Evolutionary conservation across 305 asterid genomes (phyloP).

Genomic region (Coffea humblotiana): DNA sequence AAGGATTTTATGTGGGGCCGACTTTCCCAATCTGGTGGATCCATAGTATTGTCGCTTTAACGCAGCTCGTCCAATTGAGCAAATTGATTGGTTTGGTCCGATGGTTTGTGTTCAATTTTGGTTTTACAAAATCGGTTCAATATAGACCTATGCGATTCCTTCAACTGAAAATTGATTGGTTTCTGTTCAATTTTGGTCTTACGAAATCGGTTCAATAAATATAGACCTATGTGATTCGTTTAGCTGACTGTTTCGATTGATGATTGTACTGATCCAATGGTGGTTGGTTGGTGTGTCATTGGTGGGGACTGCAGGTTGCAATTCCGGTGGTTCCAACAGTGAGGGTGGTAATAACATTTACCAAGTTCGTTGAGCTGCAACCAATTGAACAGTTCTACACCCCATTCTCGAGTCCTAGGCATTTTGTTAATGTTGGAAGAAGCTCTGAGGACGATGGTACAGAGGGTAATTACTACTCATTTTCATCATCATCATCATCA

Average conservation of each 20-base stretch:
- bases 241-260: neutral
- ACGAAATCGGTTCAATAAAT: neutral
- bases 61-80: neutral
- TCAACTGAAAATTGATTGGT: neutral
- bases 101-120: neutral
- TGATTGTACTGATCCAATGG: neutral
- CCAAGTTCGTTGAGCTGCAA: slow-evolving; percentile 73
- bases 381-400: slow-evolving; percentile 76
- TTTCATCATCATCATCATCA: slow-evolving; percentile 24
- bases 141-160: neutral
- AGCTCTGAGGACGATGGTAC: slow-evolving; percentile 28
- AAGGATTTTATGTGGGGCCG: slow-evolving; percentile 1
- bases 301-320: slow-evolving; percentile 53
- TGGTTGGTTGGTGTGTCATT: slow-evolving; percentile 9
- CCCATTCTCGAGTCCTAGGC: slow-evolving; percentile 76
- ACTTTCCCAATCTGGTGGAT: neutral
- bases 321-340: slow-evolving; percentile 97
- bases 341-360: slow-evolving; percentile 83
- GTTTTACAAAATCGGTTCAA: neutral
- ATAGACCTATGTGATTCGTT: neutral
- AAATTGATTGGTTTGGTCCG: neutral
- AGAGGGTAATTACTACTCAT: slow-evolving; percentile 36
- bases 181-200: neutral
- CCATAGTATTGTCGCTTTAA: neutral
- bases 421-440: slow-evolving; percentile 26